Conservation (phyloP, 2,329 filamentous ascomycete genomes). For the Amesomyces nigricolor region DNA sequence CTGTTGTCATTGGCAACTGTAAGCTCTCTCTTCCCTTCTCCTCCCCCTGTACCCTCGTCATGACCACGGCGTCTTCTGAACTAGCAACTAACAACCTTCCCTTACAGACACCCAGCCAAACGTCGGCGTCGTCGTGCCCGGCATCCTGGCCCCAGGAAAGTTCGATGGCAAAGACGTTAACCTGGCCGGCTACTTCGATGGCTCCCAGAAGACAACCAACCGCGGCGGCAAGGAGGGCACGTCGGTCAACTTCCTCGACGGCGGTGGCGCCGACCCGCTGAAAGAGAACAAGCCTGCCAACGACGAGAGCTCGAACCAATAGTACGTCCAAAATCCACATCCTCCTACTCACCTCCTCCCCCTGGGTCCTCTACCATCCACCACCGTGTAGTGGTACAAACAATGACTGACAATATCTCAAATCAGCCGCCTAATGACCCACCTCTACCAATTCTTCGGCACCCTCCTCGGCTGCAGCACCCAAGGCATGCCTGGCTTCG, state of each 20-base stretch:
- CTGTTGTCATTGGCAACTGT: slow-evolving; percentile 5
- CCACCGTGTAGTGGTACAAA: no score
- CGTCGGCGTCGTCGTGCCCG: not conserved
- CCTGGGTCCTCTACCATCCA: no score
- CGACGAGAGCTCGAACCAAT: not conserved
- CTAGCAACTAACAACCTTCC: not conserved
- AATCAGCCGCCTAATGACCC: not conserved
- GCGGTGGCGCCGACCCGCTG: not conserved
- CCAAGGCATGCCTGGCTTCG: slow-evolving; percentile 1
- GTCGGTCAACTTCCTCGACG: slow-evolving; percentile 4
- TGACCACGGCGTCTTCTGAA: not conserved
- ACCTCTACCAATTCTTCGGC: slow-evolving; percentile 3
- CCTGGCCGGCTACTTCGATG: not conserved
- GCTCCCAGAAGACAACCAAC: not conserved
- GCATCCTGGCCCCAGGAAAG: not conserved
- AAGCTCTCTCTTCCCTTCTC: not conserved
- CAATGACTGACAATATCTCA: not conserved
- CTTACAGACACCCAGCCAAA: not conserved
- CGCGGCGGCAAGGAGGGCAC: not conserved
- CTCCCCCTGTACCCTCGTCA: no score
- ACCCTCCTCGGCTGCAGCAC: not conserved
- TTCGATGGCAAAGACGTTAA: not conserved
- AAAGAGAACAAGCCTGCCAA: slow-evolving; percentile 2
- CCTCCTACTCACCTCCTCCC: no score
- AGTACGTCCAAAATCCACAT: no score